Evolutionary conservation across 2,329 filamentous ascomycete species (phyloP).

Genomic region (Bertia moriformis): DNA sequence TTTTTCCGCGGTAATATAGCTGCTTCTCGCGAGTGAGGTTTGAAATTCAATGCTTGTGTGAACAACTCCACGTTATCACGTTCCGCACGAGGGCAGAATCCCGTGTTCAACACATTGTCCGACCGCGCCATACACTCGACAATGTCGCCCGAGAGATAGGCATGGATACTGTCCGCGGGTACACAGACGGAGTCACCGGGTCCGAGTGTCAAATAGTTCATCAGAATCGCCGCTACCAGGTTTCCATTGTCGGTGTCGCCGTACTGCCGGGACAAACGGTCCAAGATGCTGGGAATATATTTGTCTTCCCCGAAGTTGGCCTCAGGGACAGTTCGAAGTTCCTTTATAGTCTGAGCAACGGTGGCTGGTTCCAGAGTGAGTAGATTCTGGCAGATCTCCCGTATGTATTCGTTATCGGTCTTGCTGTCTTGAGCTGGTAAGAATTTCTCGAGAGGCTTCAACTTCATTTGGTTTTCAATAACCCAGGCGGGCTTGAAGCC

Average conservation of each 20-base stretch:
- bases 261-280: constrained; percentile 51
- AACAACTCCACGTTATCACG: constrained; percentile 53
- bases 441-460: constrained; percentile 37
- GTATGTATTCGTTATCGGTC: constrained; percentile 43
- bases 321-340: constrained; percentile 30
- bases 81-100: constrained; percentile 56
- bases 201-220: constrained; percentile 58
- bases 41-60: constrained; percentile 45
- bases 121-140: constrained; percentile 67
- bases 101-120: constrained; percentile 62
- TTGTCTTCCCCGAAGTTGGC: constrained; percentile 29
- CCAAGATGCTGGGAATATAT: constrained; percentile 51
- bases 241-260: constrained; percentile 47
- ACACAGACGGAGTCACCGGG: constrained; percentile 57
- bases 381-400: constrained; percentile 35
- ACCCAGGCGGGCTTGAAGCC: constrained; percentile 55
- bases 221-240: constrained; percentile 55
- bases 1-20: constrained; percentile 33
- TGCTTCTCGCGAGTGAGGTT: constrained; percentile 40
- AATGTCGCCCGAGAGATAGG: constrained; percentile 59
- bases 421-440: constrained; percentile 24
- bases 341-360: constrained; percentile 35
- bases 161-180: constrained; percentile 60
- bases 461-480: constrained; percentile 41
- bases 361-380: constrained; percentile 35